These are phyloP conservation scores for Neoarthrinium moseri DNA, from an alignment of 2,329 filamentous ascomycete species.

Conservation along the genomic window DNA sequence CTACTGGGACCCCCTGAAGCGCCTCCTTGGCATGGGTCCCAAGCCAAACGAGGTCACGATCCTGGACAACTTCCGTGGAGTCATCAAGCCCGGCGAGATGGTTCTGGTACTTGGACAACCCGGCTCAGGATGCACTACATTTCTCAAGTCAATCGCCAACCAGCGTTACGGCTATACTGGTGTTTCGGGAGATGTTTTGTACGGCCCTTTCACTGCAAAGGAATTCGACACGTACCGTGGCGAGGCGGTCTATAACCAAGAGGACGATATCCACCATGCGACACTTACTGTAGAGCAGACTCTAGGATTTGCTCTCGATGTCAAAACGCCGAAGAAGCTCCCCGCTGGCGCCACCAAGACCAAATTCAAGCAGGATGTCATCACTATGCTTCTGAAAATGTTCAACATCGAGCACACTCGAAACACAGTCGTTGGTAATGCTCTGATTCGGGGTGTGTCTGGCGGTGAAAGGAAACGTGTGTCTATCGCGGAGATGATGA, in stretches of 20 bases:
- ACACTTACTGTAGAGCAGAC: constrained; percentile 88
- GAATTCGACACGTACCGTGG: constrained; percentile 76
- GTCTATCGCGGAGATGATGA: constrained; percentile 80
- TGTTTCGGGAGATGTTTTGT: constrained; percentile 68
- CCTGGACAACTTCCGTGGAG: constrained; percentile 68
- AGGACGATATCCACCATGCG: constrained; percentile 82
- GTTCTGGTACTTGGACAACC: constrained; percentile 77
- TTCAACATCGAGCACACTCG: constrained; percentile 91
- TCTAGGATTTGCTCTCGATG: constrained; percentile 78
- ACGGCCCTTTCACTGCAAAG: constrained; percentile 70
- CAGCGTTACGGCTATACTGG: constrained; percentile 57
- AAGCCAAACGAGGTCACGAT: constrained; percentile 73
- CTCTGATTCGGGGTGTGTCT: constrained; percentile 76
- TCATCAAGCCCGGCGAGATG: constrained; percentile 83
- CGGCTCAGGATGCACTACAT: constrained; percentile 70
- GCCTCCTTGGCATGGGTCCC: constrained; percentile 62
- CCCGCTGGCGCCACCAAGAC: constrained; percentile 69
- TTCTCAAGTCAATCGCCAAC: constrained; percentile 67
- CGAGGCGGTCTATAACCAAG: constrained; percentile 82
- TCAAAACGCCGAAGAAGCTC: constrained; percentile 79
- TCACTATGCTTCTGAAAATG: constrained; percentile 78
- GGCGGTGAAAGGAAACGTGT: constrained; percentile 80
- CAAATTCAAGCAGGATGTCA: constrained; percentile 75
- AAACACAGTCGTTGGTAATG: constrained; percentile 81
- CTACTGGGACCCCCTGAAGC: constrained; percentile 62